A percentile compares a stretch with the other conserved stretches of the same genome.
Evolutionary conservation across 2,329 filamentous ascomycete species (phyloP).

Genomic region (Moelleriella libera): DNA sequence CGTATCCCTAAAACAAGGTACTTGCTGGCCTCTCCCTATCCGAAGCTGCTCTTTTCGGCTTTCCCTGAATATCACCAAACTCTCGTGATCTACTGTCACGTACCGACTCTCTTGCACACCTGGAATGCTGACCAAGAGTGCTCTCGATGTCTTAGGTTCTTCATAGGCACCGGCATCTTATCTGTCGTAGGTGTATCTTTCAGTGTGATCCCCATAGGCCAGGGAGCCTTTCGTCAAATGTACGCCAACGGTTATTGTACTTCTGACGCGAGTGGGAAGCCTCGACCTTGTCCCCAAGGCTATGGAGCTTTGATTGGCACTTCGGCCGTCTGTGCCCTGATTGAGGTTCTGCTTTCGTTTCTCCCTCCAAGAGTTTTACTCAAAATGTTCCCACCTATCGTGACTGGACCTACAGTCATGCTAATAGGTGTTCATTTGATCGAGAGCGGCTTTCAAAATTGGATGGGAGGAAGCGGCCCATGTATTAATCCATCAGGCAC

Average conservation of each 20-base stretch:
- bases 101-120: background rate
- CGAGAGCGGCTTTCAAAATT: conserved; percentile 57
- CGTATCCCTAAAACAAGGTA: conserved; percentile 53
- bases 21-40: conserved; percentile 9
- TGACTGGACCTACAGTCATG: conserved; percentile 57
- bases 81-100: background rate
- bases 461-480: conserved; percentile 59
- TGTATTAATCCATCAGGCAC: conserved; percentile 31
- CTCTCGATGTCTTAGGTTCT: conserved; percentile 37
- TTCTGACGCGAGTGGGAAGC: conserved; percentile 43
- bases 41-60: background rate
- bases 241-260: conserved; percentile 59
- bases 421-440: conserved; percentile 65
- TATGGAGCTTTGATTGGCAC: conserved; percentile 65
- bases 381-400: conserved; percentile 64
- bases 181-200: conserved; percentile 54
- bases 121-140: background rate
- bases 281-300: conserved; percentile 58
- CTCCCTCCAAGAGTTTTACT: conserved; percentile 55
- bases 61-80: background rate
- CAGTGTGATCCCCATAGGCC: conserved; percentile 26
- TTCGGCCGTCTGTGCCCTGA: conserved; percentile 44
- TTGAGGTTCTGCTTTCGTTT: conserved; percentile 65
- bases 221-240: conserved; percentile 62
- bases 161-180: conserved; percentile 64